A percentile compares a stretch with the other conserved stretches of the same genome.
These are phyloP conservation scores for Coemansia sp. DNA, from an alignment of 192 early-diverging fungal genomes.

Conservation along the genomic window DNA sequence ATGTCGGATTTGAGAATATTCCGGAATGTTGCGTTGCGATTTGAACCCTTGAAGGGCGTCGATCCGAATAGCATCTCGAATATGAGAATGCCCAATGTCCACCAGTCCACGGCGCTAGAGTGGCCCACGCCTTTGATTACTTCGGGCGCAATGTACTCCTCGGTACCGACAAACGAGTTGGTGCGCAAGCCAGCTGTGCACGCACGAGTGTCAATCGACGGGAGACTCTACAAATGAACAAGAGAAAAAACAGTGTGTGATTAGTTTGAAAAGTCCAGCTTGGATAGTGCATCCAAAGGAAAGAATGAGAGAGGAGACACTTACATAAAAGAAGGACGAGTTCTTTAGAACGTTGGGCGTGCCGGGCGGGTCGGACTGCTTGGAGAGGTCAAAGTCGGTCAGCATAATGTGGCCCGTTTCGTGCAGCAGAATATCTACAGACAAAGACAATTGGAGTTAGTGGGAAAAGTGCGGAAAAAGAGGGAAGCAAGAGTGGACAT, in stretches of 20 bases:
- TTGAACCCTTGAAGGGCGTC: constrained; percentile 96
- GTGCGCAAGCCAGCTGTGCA: constrained; percentile 88
- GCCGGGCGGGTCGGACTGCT: constrained; percentile 85
- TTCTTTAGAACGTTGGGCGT: constrained; percentile 69
- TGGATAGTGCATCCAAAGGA: not conserved
- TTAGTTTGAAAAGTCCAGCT: not conserved
- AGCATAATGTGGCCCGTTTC: constrained; percentile 98
- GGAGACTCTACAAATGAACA: constrained; percentile 48
- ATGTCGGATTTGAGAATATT: constrained; percentile 85
- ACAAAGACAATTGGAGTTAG: not conserved
- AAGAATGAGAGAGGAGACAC: constrained; percentile 1
- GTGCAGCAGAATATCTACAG: constrained; percentile 83
- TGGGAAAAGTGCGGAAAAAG: not conserved
- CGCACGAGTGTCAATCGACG: constrained; percentile 83
- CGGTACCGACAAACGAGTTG: constrained; percentile 98
- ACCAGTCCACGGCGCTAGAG: constrained; percentile 96
- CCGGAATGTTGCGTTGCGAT: constrained; percentile 86
- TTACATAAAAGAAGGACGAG: constrained; percentile 61
- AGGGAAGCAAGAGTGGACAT: constrained; percentile 15
- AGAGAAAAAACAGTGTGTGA: not conserved
- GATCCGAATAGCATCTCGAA: constrained; percentile 98
- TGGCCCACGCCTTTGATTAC: constrained; percentile 96
- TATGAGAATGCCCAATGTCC: constrained; percentile 96
- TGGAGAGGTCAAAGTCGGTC: constrained; percentile 98
- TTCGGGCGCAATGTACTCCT: constrained; percentile 99